These are phyloP conservation scores for Russula virescens DNA, from an alignment of 768 basidiomycete species.

Conservation along the genomic window DNA sequence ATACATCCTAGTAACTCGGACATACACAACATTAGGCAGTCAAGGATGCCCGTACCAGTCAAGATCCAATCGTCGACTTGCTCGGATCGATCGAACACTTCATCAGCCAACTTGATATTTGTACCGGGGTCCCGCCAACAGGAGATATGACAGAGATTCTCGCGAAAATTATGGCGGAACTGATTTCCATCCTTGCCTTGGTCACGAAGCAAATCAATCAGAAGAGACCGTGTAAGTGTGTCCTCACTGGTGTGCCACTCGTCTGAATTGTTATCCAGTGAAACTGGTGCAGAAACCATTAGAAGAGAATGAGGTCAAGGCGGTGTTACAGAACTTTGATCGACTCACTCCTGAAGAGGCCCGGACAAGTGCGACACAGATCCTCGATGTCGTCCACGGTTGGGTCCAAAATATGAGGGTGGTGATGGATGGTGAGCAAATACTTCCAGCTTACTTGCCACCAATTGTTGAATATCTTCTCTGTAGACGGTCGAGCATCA, in stretches of 20 bases:
- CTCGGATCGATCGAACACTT: neutral
- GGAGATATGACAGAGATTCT: neutral
- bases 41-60: too few species aligned
- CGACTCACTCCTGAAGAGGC: neutral
- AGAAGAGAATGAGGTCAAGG: neutral
- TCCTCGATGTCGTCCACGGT: neutral
- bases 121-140: neutral
- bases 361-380: neutral
- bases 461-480: neutral
- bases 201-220: neutral
- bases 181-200: neutral
- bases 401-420: neutral
- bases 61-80: too few species aligned
- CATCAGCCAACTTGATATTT: neutral
- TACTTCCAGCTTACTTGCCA: neutral
- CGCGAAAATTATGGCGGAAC: constrained; percentile 1
- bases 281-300: neutral
- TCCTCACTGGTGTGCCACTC: neutral
- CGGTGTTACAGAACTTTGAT: neutral
- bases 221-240: neutral
- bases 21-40: too few species aligned
- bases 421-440: neutral
- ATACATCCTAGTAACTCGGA: too few species aligned
- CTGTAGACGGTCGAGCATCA: neutral
- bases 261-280: neutral